Conservation (phyloP, 176 grass and related monocot genomes). For the Zea luxurians region DNA sequence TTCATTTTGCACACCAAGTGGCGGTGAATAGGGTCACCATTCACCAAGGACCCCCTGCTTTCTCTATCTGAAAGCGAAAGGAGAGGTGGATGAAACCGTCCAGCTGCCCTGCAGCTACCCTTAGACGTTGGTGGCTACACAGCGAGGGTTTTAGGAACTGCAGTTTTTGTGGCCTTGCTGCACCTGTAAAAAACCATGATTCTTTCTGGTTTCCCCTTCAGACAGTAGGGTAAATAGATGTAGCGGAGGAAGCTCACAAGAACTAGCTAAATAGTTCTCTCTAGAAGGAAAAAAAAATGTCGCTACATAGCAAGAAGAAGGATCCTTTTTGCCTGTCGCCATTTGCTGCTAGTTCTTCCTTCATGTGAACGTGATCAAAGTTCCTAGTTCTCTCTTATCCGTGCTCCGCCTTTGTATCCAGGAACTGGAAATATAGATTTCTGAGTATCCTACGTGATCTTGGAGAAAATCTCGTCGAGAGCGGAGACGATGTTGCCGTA, state of each 20-base stretch:
- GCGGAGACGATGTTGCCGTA: slow-evolving; percentile 57
- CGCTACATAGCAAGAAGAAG: slow-evolving; percentile 37
- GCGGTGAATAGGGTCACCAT: slow-evolving; percentile 22
- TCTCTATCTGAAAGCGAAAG: slow-evolving; percentile 29
- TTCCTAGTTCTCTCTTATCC: neutral
- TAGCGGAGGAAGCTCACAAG: slow-evolving; percentile 44
- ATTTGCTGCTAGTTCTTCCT: slow-evolving; percentile 13
- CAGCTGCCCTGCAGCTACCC: slow-evolving; percentile 34
- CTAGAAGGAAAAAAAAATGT: neutral
- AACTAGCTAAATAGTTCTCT: slow-evolving; percentile 28
- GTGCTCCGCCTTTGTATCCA: neutral
- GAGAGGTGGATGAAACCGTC: slow-evolving; percentile 32
- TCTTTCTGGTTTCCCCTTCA: slow-evolving; percentile 30
- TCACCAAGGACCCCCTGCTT: slow-evolving; percentile 36
- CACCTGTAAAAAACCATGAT: slow-evolving; percentile 40
- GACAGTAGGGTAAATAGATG: slow-evolving; percentile 39
- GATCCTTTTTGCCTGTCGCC: slow-evolving; percentile 38
- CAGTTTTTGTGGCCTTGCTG: slow-evolving; percentile 48
- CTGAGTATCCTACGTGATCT: slow-evolving; percentile 40
- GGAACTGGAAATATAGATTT: neutral
- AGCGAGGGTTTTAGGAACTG: slow-evolving; percentile 29
- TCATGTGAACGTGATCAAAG: slow-evolving; percentile 10
- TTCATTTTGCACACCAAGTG: neutral
- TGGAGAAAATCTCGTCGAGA: slow-evolving; percentile 62
- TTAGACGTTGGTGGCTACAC: slow-evolving; percentile 33